phyloP scores from a whole-genome alignment of 306 rosid genomes.

The Malus sylvestris region DNA sequence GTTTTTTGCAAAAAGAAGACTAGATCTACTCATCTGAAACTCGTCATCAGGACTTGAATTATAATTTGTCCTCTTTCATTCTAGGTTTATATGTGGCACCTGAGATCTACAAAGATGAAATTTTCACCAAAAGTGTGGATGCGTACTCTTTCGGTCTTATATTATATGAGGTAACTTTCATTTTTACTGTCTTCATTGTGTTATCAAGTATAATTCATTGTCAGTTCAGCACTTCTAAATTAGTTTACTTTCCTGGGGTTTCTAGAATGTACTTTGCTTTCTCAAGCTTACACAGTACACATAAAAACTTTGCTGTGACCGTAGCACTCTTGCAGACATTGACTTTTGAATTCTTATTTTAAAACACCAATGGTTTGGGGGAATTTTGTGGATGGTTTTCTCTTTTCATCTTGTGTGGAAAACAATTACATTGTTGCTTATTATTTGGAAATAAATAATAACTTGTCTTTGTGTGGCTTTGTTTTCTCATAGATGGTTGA shows the following conservation, averaged over 20 bases:
- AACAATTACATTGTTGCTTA: background rate
- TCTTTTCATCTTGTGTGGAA: background rate
- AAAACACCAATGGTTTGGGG: slow-evolving; percentile 1
- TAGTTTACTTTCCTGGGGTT: background rate
- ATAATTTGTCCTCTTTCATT: slow-evolving; percentile 22
- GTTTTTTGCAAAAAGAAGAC: background rate
- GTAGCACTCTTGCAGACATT: background rate
- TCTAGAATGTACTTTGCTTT: slow-evolving; percentile 4
- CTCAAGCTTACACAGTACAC: background rate
- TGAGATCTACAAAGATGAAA: slow-evolving; percentile 68
- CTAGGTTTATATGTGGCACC: slow-evolving; percentile 88
- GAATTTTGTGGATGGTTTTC: background rate
- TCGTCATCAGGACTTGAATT: slow-evolving; percentile 4
- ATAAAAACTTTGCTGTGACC: background rate
- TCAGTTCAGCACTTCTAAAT: background rate
- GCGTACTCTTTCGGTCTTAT: slow-evolving; percentile 84
- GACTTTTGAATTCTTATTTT: background rate
- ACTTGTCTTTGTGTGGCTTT: background rate
- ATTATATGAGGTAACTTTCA: slow-evolving; percentile 64
- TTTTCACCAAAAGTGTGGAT: slow-evolving; percentile 82
- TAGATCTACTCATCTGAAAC: background rate
- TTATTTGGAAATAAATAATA: background rate
- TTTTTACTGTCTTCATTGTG: background rate
- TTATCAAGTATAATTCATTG: slow-evolving; percentile 8
- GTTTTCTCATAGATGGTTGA: slow-evolving; percentile 66